Percentiles rank a stretch among this genome's conserved stretches.
Conservation (phyloP, 2,329 filamentous ascomycete genomes). For the Amylocarpus encephaloides region DNA sequence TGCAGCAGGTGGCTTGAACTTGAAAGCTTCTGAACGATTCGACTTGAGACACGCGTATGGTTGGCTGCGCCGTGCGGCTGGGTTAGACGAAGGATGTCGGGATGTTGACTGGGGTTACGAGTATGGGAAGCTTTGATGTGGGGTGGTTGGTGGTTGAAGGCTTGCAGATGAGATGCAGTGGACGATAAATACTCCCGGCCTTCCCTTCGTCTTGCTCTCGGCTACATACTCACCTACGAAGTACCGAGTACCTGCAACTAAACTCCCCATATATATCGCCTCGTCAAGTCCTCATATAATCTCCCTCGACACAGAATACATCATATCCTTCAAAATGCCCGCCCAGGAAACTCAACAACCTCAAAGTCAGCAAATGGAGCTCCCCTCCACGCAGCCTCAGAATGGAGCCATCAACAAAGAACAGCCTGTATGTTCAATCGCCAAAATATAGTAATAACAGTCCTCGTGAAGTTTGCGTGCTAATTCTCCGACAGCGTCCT, state of each 20-base stretch:
- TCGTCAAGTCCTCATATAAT: not conserved
- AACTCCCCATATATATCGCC: not conserved
- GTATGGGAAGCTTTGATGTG: not conserved
- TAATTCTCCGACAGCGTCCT: constrained; percentile 25
- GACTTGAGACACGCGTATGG: not conserved
- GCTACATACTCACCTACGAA: not conserved
- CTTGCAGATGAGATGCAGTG: too few relatives aligned
- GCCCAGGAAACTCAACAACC: constrained; percentile 27
- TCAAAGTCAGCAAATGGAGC: constrained; percentile 26
- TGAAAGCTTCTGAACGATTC: not conserved
- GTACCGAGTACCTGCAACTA: too few relatives aligned
- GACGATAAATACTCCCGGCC: not conserved
- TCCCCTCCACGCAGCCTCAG: constrained; percentile 8
- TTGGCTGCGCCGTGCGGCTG: constrained; percentile 1
- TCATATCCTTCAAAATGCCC: constrained; percentile 22
- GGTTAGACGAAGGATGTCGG: not conserved
- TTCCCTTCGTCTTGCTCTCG: not conserved
- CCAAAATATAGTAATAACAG: constrained; percentile 24
- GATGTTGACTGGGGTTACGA: not conserved
- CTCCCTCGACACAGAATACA: not conserved
- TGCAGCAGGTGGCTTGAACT: not conserved
- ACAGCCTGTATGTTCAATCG: constrained; percentile 28
- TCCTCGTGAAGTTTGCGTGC: constrained; percentile 21
- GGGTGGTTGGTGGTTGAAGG: too few relatives aligned
- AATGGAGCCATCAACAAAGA: constrained; percentile 14